Evolutionary conservation across 192 early-diverging fungal species (phyloP).

Genomic region (Gaertneriomyces sp.): DNA sequence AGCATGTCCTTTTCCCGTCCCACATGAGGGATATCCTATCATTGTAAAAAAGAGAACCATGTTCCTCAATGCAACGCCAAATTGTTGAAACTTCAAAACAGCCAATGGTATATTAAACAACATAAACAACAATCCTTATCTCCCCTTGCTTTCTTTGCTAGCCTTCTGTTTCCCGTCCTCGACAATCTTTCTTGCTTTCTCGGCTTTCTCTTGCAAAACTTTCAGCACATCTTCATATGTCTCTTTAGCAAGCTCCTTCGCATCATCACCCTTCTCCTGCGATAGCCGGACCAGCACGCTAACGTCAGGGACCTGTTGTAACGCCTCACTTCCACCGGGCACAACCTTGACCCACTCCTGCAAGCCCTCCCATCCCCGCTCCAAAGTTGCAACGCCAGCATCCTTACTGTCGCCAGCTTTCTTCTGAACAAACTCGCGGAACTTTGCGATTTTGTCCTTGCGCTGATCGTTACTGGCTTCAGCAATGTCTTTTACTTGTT

Average conservation of each 20-base stretch:
- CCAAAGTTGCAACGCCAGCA: background rate
- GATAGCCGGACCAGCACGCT: conserved; percentile 1
- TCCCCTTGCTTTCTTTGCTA: background rate
- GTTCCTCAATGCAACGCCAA: too few species aligned
- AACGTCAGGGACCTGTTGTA: background rate
- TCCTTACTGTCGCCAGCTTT: background rate
- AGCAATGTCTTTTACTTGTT: conserved; percentile 1
- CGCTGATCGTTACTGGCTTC: background rate
- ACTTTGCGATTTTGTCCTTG: conserved; percentile 1
- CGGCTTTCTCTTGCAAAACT: background rate
- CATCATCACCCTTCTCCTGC: background rate
- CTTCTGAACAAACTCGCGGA: background rate
- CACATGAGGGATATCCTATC: too few species aligned
- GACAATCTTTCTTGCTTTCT: background rate
- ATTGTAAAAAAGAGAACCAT: too few species aligned
- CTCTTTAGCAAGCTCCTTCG: background rate
- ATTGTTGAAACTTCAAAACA: too few species aligned
- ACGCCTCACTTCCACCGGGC: background rate
- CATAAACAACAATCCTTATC: too few species aligned
- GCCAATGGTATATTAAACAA: too few species aligned
- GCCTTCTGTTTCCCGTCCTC: background rate
- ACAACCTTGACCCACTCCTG: background rate
- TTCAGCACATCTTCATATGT: background rate
- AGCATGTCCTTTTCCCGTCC: too few species aligned
- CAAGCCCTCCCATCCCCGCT: background rate